Percentiles rank a stretch among this genome's conserved stretches.
Conservation (phyloP, 1,139 yeast genomes). For the Saccharomyces pastorianus region DNA sequence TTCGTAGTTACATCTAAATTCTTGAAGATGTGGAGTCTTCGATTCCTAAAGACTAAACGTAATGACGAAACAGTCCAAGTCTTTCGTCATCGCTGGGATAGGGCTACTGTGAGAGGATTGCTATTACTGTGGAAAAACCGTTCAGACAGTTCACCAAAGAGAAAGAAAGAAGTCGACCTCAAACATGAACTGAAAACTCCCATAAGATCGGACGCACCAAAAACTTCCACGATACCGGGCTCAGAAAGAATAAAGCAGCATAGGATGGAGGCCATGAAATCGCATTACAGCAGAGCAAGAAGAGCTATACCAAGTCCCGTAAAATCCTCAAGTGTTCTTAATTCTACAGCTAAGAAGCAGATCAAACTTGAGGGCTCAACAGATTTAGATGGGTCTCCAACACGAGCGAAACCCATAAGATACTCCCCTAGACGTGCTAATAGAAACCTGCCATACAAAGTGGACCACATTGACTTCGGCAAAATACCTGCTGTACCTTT, state of each 20-base stretch:
- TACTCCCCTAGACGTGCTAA: neutral
- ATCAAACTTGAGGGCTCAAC: neutral
- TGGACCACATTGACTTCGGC: neutral
- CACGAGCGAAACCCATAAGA: neutral
- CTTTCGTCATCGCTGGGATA: conserved; percentile 27
- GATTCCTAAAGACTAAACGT: conserved; percentile 22
- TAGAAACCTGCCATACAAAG: neutral
- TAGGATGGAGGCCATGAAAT: conserved; percentile 24
- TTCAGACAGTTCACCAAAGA: conserved; percentile 2
- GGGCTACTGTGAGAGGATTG: conserved; percentile 29
- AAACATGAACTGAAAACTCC: conserved; percentile 5
- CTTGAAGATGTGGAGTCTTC: conserved; percentile 22
- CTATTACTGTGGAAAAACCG: conserved; percentile 26
- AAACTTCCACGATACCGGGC: conserved; percentile 23
- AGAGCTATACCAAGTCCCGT: conserved; percentile 30
- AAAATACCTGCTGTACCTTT: neutral
- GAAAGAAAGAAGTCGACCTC: neutral
- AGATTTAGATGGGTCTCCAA: neutral
- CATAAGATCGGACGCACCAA: conserved; percentile 1
- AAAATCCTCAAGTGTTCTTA: conserved; percentile 11
- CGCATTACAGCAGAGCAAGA: conserved; percentile 24
- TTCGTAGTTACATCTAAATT: neutral
- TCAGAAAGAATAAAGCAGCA: conserved; percentile 25
- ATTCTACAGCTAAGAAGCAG: conserved; percentile 8
- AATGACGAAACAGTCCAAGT: conserved; percentile 23